A percentile compares a stretch with the other conserved stretches of the same genome.
Evolutionary conservation across 306 rosid genomes (phyloP).

Genomic region (cucumber (Cucumis sativus)): DNA sequence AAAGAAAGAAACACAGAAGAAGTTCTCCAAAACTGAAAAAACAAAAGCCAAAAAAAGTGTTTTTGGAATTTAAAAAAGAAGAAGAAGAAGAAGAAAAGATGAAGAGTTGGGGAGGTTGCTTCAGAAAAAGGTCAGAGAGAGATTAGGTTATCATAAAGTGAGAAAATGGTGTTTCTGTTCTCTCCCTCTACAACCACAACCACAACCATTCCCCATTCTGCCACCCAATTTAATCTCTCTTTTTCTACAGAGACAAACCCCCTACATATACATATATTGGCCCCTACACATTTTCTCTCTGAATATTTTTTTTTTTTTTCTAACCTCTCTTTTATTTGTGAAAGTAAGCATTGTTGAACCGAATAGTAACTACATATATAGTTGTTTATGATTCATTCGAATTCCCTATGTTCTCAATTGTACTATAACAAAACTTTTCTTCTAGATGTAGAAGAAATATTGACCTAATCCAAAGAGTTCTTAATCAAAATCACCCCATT

Average conservation of each 20-base stretch:
- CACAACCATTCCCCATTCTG: background rate
- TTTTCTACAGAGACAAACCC: background rate
- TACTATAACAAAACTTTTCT: too few species aligned
- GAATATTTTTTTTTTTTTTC: too few species aligned
- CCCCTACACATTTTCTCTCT: background rate
- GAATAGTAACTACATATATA: too few species aligned
- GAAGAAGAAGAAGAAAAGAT: background rate
- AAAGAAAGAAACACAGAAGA: background rate
- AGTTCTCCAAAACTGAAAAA: background rate
- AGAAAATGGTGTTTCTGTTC: background rate
- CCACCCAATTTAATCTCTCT: background rate
- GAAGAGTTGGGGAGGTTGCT: background rate
- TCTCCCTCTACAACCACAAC: background rate
- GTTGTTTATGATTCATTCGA: too few species aligned
- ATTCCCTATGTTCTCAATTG: too few species aligned
- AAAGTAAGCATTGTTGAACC: too few species aligned
- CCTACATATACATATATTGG: background rate
- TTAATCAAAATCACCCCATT: too few species aligned
- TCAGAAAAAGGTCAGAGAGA: background rate
- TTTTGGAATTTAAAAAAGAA: background rate
- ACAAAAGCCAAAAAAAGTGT: background rate
- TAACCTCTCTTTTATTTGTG: too few species aligned
- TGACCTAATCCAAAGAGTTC: too few species aligned
- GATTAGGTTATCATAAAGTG: constrained; percentile 6
- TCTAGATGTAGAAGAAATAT: too few species aligned